Base-by-base conservation (phyloP, 164 flowering plant species). In the Santalum album region DNA sequence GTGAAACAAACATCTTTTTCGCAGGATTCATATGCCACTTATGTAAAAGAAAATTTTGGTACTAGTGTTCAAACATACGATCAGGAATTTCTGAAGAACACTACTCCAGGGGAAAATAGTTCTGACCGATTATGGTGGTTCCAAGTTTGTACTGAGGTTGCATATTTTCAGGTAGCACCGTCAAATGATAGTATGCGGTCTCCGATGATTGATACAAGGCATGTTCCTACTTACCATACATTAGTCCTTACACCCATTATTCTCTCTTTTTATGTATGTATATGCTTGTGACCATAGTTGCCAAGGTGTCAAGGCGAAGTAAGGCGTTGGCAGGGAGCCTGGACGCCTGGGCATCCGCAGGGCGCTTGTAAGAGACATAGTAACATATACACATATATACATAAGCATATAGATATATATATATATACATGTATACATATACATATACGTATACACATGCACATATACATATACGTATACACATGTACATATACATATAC, bases 121-220 rank as follows among this genome's bases (percentile, higher is more conserved):
- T 55, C 74, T 63, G 80, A 67, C 60, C 77, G 99, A 46, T 62
- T 89, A 53, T 89, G 99, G 99, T 92, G 96, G 97, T 92, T 87
- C 73, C 99, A 92, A 75, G 97, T 92, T 62, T 92, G 99, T 50
- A 89, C 90, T 10, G 97, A 92, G 75, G 96, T 92, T 67, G 99
- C 99, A 49, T 89, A 80, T 80, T 92, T 92, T 61, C 99, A 89
- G 67, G 87, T 87, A 43, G 99, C 97, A 51, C 96, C 99, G 6
- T 44, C 80, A 65, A 79, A 85, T 71, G 97, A 90, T 68, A 90
- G 96, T 56, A 55, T 94, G 36, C 95, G 97, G 36, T 84, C 99
- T 43, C 71, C 90, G 57, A 74, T 72, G 69, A 69, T 90, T 55
- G 74, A 94, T 54, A 59, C 88, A 57, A 85, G 74, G 97, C 56